Evolutionary conservation across 2,329 filamentous ascomycete genomes (phyloP), one percentile per base, ranked within the genome.

Genomic region (Ophiostoma triangulosporum): DNA sequence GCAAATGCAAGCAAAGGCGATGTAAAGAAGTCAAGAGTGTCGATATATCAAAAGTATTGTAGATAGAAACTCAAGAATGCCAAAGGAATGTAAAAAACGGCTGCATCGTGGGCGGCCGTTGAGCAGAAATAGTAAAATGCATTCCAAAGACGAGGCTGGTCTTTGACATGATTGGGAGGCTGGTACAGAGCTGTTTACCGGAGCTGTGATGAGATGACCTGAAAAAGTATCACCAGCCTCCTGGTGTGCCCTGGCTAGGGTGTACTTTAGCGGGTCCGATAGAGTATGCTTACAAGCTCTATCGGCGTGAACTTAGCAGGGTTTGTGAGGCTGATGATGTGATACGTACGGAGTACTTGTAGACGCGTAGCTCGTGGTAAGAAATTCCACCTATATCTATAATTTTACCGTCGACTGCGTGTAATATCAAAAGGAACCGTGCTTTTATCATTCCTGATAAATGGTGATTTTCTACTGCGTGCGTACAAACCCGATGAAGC

Each of bases 91-190:
- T 29, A 31, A 31, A 9, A 36, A 48, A 29, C 14, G 26, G 31
- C 40, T 24, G 40, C 22, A 46, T 48, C 45, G 27, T 27, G 54
- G 32, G 54, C 54, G 54, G 35, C 49, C 20, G 33, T 14, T 8
- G 24, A 31, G 15, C 48, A 56, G 54, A 56, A 54, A 56, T 56
- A 54, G 43, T 24, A 54, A 38, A 17, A 17, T 43, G 15, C 52
- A 52, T 54, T 43, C 35, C 48, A 48, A 15, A 33, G 36, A 29
- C 46, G 54, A 56, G 54, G 54, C 51, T 56, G 54, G 54, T 24
- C 17, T 50, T 48, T 14, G 51, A 33, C n/a, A n/a, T 22, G 24
- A 26, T 17, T 9, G 24, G 51, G 51, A 48, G 51, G 54, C 43
- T 53, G 54, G 54, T 43, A 15, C 38, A 9, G 43, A 20, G 35